Base-by-base conservation (phyloP, 352 stramenopile genomes). In the Pythium graminicola region DNA sequence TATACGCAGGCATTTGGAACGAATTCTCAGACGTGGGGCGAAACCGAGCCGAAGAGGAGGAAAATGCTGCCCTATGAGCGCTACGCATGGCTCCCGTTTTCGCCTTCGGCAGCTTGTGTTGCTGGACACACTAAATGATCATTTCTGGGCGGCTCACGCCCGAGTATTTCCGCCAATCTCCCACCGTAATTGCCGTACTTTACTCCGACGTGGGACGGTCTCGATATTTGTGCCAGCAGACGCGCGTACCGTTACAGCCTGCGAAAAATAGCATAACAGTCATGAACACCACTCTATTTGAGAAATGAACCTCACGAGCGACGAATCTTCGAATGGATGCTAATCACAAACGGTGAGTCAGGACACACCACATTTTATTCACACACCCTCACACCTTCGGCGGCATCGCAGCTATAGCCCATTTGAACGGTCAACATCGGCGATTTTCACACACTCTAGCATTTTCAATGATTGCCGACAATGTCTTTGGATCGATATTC, bases 1-100 rank as follows among this genome's bases (percentile, higher is more conserved):
- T 80, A 45, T 76, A 73, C 33, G 70, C 39, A 8, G 71, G 51
- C 60, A 78, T 74, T 43, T 79, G 67, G 47, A 76, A 83, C 23
- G 50, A 31, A 26, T 57, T 57, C 13, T 51, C 50, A 14, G 39
- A 29, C 10, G 39, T 27, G 19, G 39, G 14, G 6, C 29, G 39
- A 23, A 60, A 60, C 11, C 53, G 53, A 45, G 53, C 20, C 22
- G 36, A 16, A 17, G 53, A 52, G 1, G 43, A 51, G 16, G 44
- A 41, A 29, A 39, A 57, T n/a, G 47, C 41, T 11, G 47, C 41
- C 17, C 6, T 16, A 6, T 32, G 41, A 1, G 52, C 22, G 33
- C 52, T 52, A 33, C 43, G 45, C 52, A 59, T 57, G 36, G 31
- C 32, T 40, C 7, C 10, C 42, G 24, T 33, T 11, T 3, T 8